Percentiles rank a stretch among this genome's conserved stretches.
Conservation (phyloP, 495 filamentous ascomycete genomes). For the Chaetomium cochliodes region DNA sequence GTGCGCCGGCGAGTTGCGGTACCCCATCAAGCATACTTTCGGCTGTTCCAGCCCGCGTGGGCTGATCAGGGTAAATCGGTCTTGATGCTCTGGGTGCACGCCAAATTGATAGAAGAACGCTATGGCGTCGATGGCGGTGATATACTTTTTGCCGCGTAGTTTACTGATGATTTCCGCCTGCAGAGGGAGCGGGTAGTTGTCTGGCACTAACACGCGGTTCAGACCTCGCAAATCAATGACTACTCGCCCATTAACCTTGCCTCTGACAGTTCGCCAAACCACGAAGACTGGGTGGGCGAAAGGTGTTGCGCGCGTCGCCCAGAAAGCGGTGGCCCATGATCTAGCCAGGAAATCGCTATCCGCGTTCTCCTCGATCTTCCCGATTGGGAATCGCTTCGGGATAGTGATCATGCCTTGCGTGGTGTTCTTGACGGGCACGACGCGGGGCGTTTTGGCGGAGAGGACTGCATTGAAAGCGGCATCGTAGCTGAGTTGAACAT, state of each 20-base stretch:
- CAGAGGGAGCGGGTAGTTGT: not conserved
- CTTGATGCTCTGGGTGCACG: not conserved
- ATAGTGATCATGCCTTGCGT: too few relatives aligned
- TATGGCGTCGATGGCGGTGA: not conserved
- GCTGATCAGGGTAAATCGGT: constrained; percentile 3
- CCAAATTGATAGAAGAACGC: not conserved
- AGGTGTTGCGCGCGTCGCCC: too few relatives aligned
- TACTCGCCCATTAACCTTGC: not conserved
- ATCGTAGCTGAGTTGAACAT: too few relatives aligned
- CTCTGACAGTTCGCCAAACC: not conserved
- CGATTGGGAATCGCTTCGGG: too few relatives aligned
- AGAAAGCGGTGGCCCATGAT: too few relatives aligned
- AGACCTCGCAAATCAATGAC: not conserved
- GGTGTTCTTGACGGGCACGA: too few relatives aligned
- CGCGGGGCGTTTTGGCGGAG: too few relatives aligned
- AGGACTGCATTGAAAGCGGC: too few relatives aligned
- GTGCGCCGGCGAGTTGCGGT: not conserved
- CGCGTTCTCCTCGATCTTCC: too few relatives aligned
- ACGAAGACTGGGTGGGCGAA: too few relatives aligned
- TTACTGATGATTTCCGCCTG: not conserved
- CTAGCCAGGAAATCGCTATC: too few relatives aligned
- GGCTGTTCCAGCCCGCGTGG: not conserved
- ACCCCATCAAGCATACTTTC: not conserved
- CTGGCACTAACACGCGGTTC: not conserved
- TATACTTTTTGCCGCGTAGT: not conserved